Base-by-base conservation (phyloP, 306 rosid genomes). In the Chamaecrista fasciculata region DNA sequence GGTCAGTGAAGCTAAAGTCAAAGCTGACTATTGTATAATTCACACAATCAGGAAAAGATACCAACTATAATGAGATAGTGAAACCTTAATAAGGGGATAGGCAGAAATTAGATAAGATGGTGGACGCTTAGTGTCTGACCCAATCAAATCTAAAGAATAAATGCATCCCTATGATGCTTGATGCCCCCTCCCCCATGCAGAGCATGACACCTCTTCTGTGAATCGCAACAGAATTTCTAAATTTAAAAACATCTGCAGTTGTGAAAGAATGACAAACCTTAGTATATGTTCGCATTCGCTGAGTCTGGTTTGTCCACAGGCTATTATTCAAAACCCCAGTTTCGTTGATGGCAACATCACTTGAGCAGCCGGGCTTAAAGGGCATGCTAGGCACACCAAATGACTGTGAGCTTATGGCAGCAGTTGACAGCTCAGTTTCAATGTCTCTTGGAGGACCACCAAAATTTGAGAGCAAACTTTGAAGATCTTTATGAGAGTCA, bases 401-500 rank as follows among this genome's bases (percentile, higher is more conserved):
- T 29, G 96, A 86, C 86, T 89, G 99, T 29, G 97, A 86, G 81
- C 96, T 85, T 69, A 94, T 81, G 59, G 86, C 96, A 69, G 99
- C 97, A 67, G 96, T 86, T 56, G 99, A 91, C 76, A 94, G 81
- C 83, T 94, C 99, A 23, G 96, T 89, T 65, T 89, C 97, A 68
- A 88, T 83, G 73, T 94, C 97, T 79, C 96, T 83, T 42, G 99
- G 95, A 61, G 90, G 74, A 70, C 87, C 81, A 6, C 84, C 93
- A 69, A 89, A 94, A 74, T 89, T 91, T 46, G 97, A 71, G 77
- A 94, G 87, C 78, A 94, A 73, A 83, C 87, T 94, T 74, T 94
- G 99, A 79, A 93, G 90, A 79, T 90, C 98, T 78, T 88, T 93
- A 48, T 82, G 96, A 65, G 99, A 94, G 83, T 94, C 99, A 34